These are phyloP conservation scores for Xylariaceae sp. DNA, from an alignment of 2,329 filamentous ascomycete genomes.

Conservation along the genomic window DNA sequence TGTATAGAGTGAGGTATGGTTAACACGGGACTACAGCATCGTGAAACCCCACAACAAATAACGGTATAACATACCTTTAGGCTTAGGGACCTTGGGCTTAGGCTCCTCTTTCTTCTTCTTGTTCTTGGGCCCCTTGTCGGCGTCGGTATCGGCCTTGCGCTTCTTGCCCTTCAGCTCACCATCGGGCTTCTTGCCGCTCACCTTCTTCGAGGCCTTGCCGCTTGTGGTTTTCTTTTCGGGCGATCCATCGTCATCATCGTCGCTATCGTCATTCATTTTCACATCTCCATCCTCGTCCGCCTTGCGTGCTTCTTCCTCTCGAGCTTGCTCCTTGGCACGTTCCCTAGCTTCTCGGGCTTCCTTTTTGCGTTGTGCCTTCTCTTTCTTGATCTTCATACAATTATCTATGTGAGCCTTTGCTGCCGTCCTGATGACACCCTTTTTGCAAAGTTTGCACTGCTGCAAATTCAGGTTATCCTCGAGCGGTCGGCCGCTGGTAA, in stretches of 20 bases:
- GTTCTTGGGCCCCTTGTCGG: constrained; percentile 82
- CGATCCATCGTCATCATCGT: constrained; percentile 56
- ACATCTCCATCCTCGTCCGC: constrained; percentile 53
- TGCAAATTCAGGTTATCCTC: constrained; percentile 81
- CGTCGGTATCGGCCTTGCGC: constrained; percentile 75
- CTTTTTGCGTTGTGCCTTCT: constrained; percentile 79
- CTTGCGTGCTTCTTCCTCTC: constrained; percentile 62
- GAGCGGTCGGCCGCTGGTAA: constrained; percentile 80
- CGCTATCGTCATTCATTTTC: constrained; percentile 52
- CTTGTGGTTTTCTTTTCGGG: constrained; percentile 47
- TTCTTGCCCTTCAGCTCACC: constrained; percentile 77
- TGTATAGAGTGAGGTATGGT: not conserved
- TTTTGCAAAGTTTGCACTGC: constrained; percentile 93
- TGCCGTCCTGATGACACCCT: constrained; percentile 77
- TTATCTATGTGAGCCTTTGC: constrained; percentile 82
- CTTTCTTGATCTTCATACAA: constrained; percentile 84
- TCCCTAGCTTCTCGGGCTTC: constrained; percentile 75
- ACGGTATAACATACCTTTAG: constrained; percentile 66
- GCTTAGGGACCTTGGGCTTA: constrained; percentile 82
- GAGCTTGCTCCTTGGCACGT: constrained; percentile 66
- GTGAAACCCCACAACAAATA: not conserved
- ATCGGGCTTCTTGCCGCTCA: constrained; percentile 68
- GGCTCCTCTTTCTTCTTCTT: constrained; percentile 97
- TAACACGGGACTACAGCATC: not conserved
- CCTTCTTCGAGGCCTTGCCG: constrained; percentile 63